Base-by-base conservation (phyloP, 495 filamentous ascomycete species). In the Amphirosellinia nigrospora region DNA sequence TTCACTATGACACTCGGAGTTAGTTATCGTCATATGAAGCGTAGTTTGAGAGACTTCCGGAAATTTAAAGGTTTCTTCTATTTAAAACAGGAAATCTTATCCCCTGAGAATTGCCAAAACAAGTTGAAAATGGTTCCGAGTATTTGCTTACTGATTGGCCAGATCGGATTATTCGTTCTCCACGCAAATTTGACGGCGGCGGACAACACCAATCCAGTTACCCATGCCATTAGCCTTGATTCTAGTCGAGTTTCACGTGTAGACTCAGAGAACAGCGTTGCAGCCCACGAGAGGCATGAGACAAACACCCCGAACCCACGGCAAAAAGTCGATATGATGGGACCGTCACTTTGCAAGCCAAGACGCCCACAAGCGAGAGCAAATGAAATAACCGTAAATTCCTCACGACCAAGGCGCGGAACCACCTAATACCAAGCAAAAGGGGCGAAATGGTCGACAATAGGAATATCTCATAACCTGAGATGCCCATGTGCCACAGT, bases 401-500 rank as follows among this genome's bases (percentile, higher is more conserved):
- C 58, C 86, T 88, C 53, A 89, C 79, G 13, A 93, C 85, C 13
- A 92, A 78, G 36, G 86, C 87, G 46, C 92, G 90, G 48, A 98
- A 58, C 2, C 90, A 85, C 38, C 81, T 84, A 66, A 95, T 90
- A 32, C 85, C 88, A 38, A 98, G 90, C n/a, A 98, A 79, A 28
- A 94, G 82, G 0, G 96, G 96, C 6, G 94, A 92, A 61, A 93
- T 75, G n/a, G 91, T 94, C 70, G 86, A 86, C 86, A 97, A 89
- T 78, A 99, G 89, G 70, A 95, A 84, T 32, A 90, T 90, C 81
- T 99, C 96, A 72, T 97, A 98, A 66, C 96, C 96, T 9, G 96
- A 99, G 70, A 99, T 94, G 68, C 96, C 96, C 96, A 99, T 98
- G 79, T 98, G 89, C 96, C 96, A 99, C n/a, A 99, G 87, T 19